Evolutionary conservation across 768 basidiomycete genomes (phyloP), one percentile per base, ranked within the genome.

Genomic region (Lactarius hengduanensis): DNA sequence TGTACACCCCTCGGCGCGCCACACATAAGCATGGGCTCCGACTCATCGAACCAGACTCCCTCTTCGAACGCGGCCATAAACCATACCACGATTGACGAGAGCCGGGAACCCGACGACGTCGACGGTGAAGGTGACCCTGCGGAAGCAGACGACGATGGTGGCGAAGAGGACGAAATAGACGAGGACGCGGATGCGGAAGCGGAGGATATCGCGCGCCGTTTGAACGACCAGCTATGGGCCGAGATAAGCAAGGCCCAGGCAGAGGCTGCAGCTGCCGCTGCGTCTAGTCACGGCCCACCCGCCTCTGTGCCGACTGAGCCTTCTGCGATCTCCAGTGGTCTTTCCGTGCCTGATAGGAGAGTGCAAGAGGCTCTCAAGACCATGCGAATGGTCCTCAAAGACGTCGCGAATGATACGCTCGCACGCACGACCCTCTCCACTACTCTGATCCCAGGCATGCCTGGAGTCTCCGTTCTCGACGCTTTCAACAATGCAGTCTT

Each of bases 181-280:
- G 83, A 84, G 40, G 76, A 79, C 71, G 82, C 84, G 28, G 84
- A 87, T 30, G 88, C 87, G 5, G 86, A 90, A 64, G 90, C 89
- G 2, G 84, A 88, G 69, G 89, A 87, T 71, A 90, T 90, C 70
- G 89, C 89, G 5, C 82, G 87, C 56, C 80, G 87, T 32, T 77
- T 93, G 36, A 86, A 88, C n/a, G 89, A 89, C 69, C 86, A 92
- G 65, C 80, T 92, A 7, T 88, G 86, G 84, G 91, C 90, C 3
- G 89, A 90, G 71, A 88, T 92, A 58, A 85, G 77, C 72, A 87
- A 84, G 73, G 88, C 82, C 6, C 85, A 82, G 67, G 83, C 82
- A 4, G 82, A 82, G 47, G 76, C 72, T 11, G 74, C 75, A 20
- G 73, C 73, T 20, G 66, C 69, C 2, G 28, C 66, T 45, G 38